Conservation (phyloP, 768 basidiomycete genomes). For the Holtermanniella nyarrowii region DNA sequence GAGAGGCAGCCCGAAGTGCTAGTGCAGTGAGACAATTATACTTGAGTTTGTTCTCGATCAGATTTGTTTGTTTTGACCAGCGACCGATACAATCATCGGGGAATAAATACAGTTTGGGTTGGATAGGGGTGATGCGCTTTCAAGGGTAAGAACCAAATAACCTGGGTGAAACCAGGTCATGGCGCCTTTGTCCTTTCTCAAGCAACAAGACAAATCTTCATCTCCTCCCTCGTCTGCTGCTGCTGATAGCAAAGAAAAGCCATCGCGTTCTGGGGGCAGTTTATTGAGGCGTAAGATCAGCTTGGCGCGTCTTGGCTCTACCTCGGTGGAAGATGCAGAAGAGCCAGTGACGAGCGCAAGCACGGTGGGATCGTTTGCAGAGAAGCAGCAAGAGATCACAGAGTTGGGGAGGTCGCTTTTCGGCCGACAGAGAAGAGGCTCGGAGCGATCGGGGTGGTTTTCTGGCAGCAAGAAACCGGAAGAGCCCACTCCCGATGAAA, state of each 20-base stretch:
- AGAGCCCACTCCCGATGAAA: neutral
- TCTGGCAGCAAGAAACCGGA: slow-evolving; percentile 1
- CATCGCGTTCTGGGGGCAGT: neutral
- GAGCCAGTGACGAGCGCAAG: neutral
- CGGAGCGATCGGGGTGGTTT: slow-evolving; percentile 8
- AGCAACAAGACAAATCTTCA: slow-evolving; percentile 3
- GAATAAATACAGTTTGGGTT: too few species aligned
- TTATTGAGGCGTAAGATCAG: neutral
- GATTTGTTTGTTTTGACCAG: too few species aligned
- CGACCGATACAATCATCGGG: too few species aligned
- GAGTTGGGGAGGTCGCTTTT: neutral
- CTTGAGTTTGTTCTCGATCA: too few species aligned
- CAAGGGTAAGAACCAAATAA: too few species aligned
- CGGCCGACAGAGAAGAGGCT: neutral
- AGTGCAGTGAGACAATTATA: too few species aligned
- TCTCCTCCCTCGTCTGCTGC: neutral
- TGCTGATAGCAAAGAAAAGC: neutral
- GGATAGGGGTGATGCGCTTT: too few species aligned
- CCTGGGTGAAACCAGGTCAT: neutral
- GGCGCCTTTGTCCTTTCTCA: slow-evolving; percentile 11
- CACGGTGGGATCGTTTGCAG: neutral
- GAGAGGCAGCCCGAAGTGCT: too few species aligned
- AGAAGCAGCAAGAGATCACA: neutral
- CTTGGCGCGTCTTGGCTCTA: neutral
- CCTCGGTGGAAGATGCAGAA: neutral